These are phyloP conservation scores for Piper betle DNA, from an alignment of 164 flowering plant species.

Conservation along the genomic window DNA sequence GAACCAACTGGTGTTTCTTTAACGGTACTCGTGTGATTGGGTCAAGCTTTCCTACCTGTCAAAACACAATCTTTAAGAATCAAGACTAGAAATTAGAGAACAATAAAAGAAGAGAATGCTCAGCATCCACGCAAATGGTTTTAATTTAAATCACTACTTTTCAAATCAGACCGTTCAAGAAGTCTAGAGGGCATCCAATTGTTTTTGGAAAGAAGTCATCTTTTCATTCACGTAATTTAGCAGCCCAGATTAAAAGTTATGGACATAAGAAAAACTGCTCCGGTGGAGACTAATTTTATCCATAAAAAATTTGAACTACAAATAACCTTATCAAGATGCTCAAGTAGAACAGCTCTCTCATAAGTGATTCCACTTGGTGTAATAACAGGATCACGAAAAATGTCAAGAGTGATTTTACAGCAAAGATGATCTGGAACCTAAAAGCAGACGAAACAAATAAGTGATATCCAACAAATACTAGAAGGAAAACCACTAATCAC, in stretches of 20 bases:
- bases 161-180: too few species aligned
- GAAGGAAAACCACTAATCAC: too few species aligned
- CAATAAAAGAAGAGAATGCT: not conserved
- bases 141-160: too few species aligned
- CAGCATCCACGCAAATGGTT: too few species aligned
- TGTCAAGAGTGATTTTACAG: conserved; percentile 80
- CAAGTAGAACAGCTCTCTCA: conserved; percentile 70
- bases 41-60: conserved; percentile 78
- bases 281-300: not conserved
- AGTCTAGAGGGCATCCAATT: too few species aligned
- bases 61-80: not conserved
- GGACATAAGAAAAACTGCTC: too few species aligned
- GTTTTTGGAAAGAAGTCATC: too few species aligned
- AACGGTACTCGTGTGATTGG: conserved; percentile 72
- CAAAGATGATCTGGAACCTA: conserved; percentile 90
- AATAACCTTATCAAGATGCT: conserved; percentile 74
- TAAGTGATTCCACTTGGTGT: conserved; percentile 87
- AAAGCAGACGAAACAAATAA: conserved; percentile 5
- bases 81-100: not conserved
- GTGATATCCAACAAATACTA: not conserved
- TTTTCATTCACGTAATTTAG: too few species aligned
- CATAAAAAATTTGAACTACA: not conserved
- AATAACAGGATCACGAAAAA: conserved; percentile 88
- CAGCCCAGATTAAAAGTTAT: too few species aligned
- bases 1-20: conserved; percentile 35